Conservation (phyloP, 2,329 filamentous ascomycete species). For the Neophaeococcomyces mojaviensis region DNA sequence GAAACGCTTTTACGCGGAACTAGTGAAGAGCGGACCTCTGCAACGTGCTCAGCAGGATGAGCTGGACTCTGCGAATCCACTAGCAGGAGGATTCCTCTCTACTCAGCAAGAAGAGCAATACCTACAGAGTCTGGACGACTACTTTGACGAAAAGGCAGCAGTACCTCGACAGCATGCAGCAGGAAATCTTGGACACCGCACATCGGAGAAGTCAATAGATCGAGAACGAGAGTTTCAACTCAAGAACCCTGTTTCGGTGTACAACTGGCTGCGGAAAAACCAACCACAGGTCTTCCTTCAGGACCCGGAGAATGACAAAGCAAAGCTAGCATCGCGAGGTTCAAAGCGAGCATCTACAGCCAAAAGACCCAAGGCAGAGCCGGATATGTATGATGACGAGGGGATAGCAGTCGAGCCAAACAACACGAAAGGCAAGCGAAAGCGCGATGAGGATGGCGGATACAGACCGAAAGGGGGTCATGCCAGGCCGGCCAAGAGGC, state of each 20-base stretch:
- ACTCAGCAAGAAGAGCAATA: conserved; percentile 38
- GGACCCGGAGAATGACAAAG: conserved; percentile 52
- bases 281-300: conserved; percentile 79
- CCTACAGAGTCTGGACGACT: conserved; percentile 36
- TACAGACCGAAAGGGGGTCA: conserved; percentile 41
- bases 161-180: conserved; percentile 29
- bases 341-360: conserved; percentile 34
- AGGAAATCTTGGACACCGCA: conserved; percentile 35
- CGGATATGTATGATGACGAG: conserved; percentile 38
- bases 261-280: conserved; percentile 87
- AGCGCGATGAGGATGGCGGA: conserved; percentile 40
- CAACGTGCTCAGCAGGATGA: conserved; percentile 15
- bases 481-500: conserved; percentile 32
- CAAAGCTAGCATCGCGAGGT: conserved; percentile 33
- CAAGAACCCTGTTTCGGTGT: conserved; percentile 81
- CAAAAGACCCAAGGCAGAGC: conserved; percentile 26
- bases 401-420: conserved; percentile 30
- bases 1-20: conserved; percentile 25
- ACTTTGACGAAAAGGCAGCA: conserved; percentile 10
- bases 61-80: conserved; percentile 21
- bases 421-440: conserved; percentile 35
- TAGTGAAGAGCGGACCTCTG: conserved; percentile 29
- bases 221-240: conserved; percentile 50
- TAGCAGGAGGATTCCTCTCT: conserved; percentile 37
- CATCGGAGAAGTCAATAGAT: conserved; percentile 43